Base-by-base conservation (phyloP, 2,329 filamentous ascomycete genomes). In the Diaporthe sp. region DNA sequence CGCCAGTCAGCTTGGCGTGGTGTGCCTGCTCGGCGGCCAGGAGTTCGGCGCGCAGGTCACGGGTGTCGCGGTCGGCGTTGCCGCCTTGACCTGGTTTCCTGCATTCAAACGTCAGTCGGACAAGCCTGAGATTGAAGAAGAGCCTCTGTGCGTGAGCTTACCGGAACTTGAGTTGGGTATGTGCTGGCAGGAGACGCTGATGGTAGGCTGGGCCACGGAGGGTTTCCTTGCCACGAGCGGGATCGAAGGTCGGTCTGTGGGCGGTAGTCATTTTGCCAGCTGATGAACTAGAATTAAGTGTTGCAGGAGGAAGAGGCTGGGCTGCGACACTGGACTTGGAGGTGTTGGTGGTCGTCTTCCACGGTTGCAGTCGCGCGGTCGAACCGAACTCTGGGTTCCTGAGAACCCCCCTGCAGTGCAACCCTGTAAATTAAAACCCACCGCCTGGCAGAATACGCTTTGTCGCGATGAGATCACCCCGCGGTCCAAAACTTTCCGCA, bases 191-290 rank as follows among this genome's bases (percentile, higher is more conserved):
- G 22, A 98, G 93, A 80, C 97, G 94, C 85, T 98, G 96, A 84
- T 99, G 97, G 87, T 98, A 98, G 80, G 95, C 96, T 68, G 95
- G 94, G 65, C 97, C 97, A 81, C 95, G 94, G 76, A 95, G 93
- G 81, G 96, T 95, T 86, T 99, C 97, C 89, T 98, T 98, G 83
- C 97, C 97, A 83, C 93, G 92, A 57, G 96, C 96, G 79, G 97
- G 97, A 84, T 99, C 97, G 83, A 99, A 99, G 0, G 97, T 99
- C 74, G 97, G 97, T 86, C 97, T 94, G 79, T 93, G 92, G 57
- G 92, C 92, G 85, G 88, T 90, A 78, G 92, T 93, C 92, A 93
- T 93, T n/a, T 79, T 84, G 76, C 15, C 46, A 42, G 34, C 15
- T n/a, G 65, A 19, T 7, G 5, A 22, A 10, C 0, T 6, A 44